Evolutionary conservation across 768 basidiomycete genomes (phyloP), one percentile per base, ranked within the genome.

Genomic region (Saitozyma sp.): DNA sequence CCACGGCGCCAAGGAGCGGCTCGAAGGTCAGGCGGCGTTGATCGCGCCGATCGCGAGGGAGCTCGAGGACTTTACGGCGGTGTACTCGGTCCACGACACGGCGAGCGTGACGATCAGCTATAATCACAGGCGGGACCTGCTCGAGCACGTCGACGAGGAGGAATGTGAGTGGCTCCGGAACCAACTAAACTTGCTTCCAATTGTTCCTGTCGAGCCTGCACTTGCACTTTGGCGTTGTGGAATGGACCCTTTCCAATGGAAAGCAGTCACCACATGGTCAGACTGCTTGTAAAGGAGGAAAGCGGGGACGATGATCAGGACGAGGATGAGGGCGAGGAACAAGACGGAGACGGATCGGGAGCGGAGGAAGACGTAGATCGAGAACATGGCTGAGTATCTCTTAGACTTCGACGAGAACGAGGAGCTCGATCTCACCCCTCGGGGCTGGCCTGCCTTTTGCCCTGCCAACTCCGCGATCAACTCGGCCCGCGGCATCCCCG

Each of bases 21-120:
- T 71, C 17, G 53, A 60, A 2, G 75, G 72, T 8, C 75, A 78
- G 54, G 59, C 65, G 11, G 66, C 67, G 39, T 63, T 69, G 38
- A 55, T 75, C 20, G 41, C 49, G 29, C 66, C 56, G 41, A 62
- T 74, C 41, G 62, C 65, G 13, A 48, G 64, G 46, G 64, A 66
- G 57, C 52, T 76, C 13, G 62, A 62, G 20, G 69, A 76, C 55
- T 60, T 73, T 10, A 48, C 57, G 13, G 76, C 62, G 6, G 70
- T 73, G 16, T 71, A 69, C 50, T 59, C 61, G 42, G 61, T 77
- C n/a, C 73, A 77, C 56, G 76, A 73, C 57, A 67, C 71, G 9
- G 69, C 76, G 2, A 66, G 50, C 2, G 66, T 63, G 16, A 61
- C 71, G 29, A 56, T 77, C 16, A 62, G 67, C 45, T 70, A 61